Conservation (phyloP, 202 grass and related monocot genomes). For the Setaria viridis region DNA sequence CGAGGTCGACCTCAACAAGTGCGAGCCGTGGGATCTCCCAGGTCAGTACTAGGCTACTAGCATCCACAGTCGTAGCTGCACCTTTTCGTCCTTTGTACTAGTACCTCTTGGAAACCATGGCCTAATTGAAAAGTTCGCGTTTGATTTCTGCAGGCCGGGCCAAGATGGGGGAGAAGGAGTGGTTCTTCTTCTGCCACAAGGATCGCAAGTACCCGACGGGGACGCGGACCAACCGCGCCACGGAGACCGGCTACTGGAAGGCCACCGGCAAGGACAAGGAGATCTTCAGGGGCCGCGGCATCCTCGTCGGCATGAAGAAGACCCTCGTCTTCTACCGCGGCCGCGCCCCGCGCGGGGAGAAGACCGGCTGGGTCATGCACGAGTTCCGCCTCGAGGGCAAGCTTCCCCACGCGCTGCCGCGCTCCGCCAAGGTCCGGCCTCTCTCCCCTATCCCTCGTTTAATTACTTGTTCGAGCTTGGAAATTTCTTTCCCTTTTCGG, state of each 20-base stretch:
- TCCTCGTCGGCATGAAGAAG: conserved; percentile 80
- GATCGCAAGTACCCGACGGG: conserved; percentile 80
- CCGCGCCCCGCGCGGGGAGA: conserved; percentile 64
- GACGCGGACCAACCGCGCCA: conserved; percentile 69
- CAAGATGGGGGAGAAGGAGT: conserved; percentile 79
- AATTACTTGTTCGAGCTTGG: neutral
- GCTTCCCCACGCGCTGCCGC: conserved; percentile 45
- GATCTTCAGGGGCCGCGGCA: conserved; percentile 53
- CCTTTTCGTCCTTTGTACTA: neutral
- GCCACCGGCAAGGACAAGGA: conserved; percentile 85
- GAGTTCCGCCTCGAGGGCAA: conserved; percentile 79
- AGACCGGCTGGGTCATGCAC: conserved; percentile 89
- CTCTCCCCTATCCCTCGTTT: neutral
- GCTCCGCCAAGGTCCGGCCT: conserved; percentile 56
- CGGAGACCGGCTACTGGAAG: conserved; percentile 75
- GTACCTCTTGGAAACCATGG: neutral
- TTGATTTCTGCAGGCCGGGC: conserved; percentile 47
- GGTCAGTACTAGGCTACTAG: conserved; percentile 22
- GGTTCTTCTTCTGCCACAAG: conserved; percentile 79
- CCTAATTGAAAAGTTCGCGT: neutral
- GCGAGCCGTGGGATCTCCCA: conserved; percentile 73
- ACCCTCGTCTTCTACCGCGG: conserved; percentile 79
- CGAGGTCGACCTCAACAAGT: conserved; percentile 79
- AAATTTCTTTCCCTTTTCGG: conserved; percentile 9
- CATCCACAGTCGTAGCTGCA: neutral